A percentile compares a stretch with the other conserved stretches of the same genome.
phyloP scores from a whole-genome alignment of 75 land plant species.

The Picea glauca region DNA sequence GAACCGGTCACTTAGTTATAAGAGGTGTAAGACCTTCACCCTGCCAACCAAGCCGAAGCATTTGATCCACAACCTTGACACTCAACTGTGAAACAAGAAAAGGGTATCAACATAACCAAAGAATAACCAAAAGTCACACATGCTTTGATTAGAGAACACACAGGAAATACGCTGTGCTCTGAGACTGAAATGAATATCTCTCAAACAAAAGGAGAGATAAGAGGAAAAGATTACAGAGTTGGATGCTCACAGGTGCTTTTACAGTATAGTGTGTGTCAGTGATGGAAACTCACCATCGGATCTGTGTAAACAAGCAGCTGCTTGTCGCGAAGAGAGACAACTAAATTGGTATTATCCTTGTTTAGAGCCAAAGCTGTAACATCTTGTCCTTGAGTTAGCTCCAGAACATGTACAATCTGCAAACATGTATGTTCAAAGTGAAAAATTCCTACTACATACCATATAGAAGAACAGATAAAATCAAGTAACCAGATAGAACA shows the following conservation, averaged over 20 bases:
- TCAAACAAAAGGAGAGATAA: not conserved
- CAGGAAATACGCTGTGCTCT: not conserved
- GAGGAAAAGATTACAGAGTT: not conserved
- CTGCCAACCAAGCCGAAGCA: slow-evolving; percentile 99
- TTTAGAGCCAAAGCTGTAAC: slow-evolving; percentile 82
- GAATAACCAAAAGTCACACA: not conserved
- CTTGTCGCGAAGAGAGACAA: slow-evolving; percentile 87
- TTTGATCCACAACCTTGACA: slow-evolving; percentile 95
- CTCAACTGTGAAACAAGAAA: slow-evolving; percentile 66
- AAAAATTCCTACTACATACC: not conserved
- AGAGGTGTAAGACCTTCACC: slow-evolving; percentile 81
- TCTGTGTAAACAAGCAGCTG: slow-evolving; percentile 92
- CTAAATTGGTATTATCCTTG: slow-evolving; percentile 84
- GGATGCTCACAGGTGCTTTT: not conserved
- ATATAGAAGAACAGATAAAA: not conserved
- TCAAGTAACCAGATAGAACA: not conserved
- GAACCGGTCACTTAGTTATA: slow-evolving; percentile 15
- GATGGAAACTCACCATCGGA: slow-evolving; percentile 75
- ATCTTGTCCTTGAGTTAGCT: slow-evolving; percentile 75
- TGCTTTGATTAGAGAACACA: not conserved
- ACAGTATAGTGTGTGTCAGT: not conserved
- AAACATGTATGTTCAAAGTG: slow-evolving; percentile 4
- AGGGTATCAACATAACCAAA: not conserved
- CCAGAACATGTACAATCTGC: slow-evolving; percentile 80
- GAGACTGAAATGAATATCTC: not conserved